Percentiles rank a stretch among this genome's conserved stretches.
Evolutionary conservation across 139 green algal species (phyloP).

Genomic region (Trebouxia sp.): DNA sequence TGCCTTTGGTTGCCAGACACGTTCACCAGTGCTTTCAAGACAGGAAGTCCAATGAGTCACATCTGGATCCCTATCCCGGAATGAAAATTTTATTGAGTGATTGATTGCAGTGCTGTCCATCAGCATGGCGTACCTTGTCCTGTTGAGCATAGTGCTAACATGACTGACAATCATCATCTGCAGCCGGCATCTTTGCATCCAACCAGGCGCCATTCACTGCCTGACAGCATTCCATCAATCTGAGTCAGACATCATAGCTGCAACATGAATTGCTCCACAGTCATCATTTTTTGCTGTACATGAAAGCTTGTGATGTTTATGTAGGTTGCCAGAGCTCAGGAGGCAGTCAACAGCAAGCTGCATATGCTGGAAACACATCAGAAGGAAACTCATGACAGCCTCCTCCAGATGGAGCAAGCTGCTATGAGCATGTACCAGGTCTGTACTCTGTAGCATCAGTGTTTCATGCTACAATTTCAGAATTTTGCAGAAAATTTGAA

Average conservation of each 20-base stretch:
- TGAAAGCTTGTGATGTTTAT: background rate
- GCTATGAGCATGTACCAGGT: slow-evolving; percentile 68
- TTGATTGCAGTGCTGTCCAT: background rate
- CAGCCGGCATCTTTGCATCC: background rate
- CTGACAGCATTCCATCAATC: background rate
- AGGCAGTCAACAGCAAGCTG: slow-evolving; percentile 81
- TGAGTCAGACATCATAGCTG: background rate
- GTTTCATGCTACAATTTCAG: background rate
- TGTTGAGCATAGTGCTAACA: background rate
- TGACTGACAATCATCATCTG: background rate
- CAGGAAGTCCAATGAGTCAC: no score
- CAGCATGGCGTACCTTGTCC: background rate
- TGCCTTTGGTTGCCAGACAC: no score
- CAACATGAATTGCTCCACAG: background rate
- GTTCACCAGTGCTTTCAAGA: no score
- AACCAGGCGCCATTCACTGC: background rate
- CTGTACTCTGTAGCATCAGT: background rate
- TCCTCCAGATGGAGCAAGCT: slow-evolving; percentile 71
- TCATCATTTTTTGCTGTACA: background rate
- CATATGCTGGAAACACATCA: slow-evolving; percentile 88
- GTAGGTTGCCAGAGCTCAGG: slow-evolving; percentile 47
- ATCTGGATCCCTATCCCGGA: no score
- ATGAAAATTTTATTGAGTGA: background rate
- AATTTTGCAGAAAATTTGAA: background rate
- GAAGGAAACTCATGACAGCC: slow-evolving; percentile 72